Conservation (phyloP, 2,329 filamentous ascomycete species). For the Cryphonectria naterciae region DNA sequence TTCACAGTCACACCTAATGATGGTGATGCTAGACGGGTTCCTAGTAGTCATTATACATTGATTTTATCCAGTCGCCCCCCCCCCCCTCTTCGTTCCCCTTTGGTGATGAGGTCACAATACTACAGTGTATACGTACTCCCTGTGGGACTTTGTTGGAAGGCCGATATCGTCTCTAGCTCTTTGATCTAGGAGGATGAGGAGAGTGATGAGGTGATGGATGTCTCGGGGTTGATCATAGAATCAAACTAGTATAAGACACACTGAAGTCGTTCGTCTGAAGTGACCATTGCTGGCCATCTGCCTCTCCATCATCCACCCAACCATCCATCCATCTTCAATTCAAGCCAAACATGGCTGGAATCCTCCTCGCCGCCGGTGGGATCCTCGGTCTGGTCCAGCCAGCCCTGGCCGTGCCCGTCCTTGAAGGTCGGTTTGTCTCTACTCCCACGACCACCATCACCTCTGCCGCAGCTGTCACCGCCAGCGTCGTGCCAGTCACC, state of each 20-base stretch:
- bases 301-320: not conserved
- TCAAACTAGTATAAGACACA: conserved; percentile 5
- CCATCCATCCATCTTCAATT: not conserved
- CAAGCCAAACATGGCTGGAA: conserved; percentile 19
- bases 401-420: conserved; percentile 37
- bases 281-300: not conserved
- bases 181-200: not conserved
- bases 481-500: conserved; percentile 44
- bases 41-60: not conserved
- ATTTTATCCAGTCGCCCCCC: not conserved
- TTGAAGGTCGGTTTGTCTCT: conserved; percentile 36
- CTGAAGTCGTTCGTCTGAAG: no score
- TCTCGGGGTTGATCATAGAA: not conserved
- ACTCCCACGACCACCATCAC: conserved; percentile 42
- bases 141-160: not conserved
- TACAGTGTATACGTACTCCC: not conserved
- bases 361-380: conserved; percentile 22
- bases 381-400: conserved; percentile 31
- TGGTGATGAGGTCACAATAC: conserved; percentile 17
- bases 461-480: conserved; percentile 36
- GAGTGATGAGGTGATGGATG: not conserved
- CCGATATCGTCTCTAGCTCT: conserved; percentile 3
- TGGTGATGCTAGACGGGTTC: not conserved
- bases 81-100: no score
- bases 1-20: not conserved